Conservation (phyloP, 768 basidiomycete genomes). For the Rhodotorula kratochvilovae region DNA sequence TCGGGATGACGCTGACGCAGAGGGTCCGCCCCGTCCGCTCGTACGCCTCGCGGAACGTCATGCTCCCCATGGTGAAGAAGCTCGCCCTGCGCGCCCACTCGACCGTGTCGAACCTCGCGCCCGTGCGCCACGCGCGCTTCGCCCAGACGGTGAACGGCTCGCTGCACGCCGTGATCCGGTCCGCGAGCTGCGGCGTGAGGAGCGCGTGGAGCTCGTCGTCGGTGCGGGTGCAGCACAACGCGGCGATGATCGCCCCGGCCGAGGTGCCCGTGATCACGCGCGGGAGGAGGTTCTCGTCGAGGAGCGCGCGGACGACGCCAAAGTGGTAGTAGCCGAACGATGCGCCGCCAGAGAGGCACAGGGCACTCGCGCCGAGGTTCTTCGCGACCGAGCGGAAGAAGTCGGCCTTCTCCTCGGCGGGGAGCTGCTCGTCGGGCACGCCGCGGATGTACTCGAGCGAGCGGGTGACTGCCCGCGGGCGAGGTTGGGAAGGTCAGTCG, state of each 20-base stretch:
- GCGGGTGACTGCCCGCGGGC: conserved; percentile 61
- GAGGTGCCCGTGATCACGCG: conserved; percentile 91
- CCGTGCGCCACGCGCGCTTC: conserved; percentile 67
- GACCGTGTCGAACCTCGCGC: conserved; percentile 90
- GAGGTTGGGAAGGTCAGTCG: conserved; percentile 41
- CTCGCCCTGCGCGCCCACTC: conserved; percentile 82
- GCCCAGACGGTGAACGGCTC: conserved; percentile 58
- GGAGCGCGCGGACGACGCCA: conserved; percentile 85
- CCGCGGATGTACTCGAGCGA: conserved; percentile 73
- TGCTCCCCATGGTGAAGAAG: conserved; percentile 67
- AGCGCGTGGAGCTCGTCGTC: conserved; percentile 75
- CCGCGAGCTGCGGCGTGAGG: conserved; percentile 75
- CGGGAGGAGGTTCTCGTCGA: conserved; percentile 79
- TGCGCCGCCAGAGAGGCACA: conserved; percentile 86
- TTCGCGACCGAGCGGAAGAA: conserved; percentile 87
- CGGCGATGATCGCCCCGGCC: conserved; percentile 70
- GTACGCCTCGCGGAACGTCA: conserved; percentile 95
- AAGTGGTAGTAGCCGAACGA: conserved; percentile 61
- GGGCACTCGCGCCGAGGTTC: conserved; percentile 81
- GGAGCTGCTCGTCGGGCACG: conserved; percentile 58
- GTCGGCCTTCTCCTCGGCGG: conserved; percentile 78
- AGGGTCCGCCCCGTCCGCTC: conserved; percentile 82
- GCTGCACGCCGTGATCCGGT: conserved; percentile 59
- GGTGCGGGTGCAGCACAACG: conserved; percentile 77
- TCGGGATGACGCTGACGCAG: conserved; percentile 62